These are phyloP conservation scores for Podaxis sp. DNA, from an alignment of 768 basidiomycete genomes.

Conservation along the genomic window DNA sequence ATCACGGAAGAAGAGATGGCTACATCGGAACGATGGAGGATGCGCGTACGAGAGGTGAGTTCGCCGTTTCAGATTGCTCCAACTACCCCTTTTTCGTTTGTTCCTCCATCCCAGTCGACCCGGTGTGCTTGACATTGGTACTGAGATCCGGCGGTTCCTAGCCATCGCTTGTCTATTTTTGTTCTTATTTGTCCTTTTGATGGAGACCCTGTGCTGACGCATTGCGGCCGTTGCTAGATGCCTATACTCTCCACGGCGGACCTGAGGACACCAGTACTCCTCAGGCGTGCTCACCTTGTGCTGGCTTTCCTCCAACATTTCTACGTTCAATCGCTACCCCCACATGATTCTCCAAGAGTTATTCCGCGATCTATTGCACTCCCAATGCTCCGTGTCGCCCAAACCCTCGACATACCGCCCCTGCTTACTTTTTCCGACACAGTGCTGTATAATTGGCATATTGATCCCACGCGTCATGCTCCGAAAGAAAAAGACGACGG, in stretches of 20 bases:
- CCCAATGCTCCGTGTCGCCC: conserved; percentile 73
- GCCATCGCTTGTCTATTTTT: background rate
- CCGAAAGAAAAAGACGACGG: conserved; percentile 9
- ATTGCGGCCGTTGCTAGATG: conserved; percentile 38
- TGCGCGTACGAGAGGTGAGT: conserved; percentile 46
- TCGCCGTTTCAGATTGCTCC: background rate
- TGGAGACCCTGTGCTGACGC: background rate
- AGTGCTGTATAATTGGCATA: conserved; percentile 87
- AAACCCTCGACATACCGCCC: conserved; percentile 78
- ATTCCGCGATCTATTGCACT: conserved; percentile 77
- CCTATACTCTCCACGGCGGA: conserved; percentile 46
- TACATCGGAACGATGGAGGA: conserved; percentile 53
- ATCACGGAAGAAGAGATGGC: conserved; percentile 37
- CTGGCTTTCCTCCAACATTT: conserved; percentile 77
- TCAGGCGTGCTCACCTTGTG: conserved; percentile 77
- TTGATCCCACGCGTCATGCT: conserved; percentile 28
- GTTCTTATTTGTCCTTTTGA: background rate
- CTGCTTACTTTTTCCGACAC: conserved; percentile 91
- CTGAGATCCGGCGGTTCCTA: background rate
- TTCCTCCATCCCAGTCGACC: background rate
- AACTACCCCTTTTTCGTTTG: background rate
- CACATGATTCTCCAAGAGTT: conserved; percentile 39
- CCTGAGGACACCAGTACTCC: conserved; percentile 52
- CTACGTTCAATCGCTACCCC: conserved; percentile 70
- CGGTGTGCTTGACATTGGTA: conserved; percentile 4